A percentile compares a stretch with the other conserved stretches of the same genome.
phyloP scores from a whole-genome alignment of 2,329 filamentous ascomycete genomes.

The Diaporthe nobilis region DNA sequence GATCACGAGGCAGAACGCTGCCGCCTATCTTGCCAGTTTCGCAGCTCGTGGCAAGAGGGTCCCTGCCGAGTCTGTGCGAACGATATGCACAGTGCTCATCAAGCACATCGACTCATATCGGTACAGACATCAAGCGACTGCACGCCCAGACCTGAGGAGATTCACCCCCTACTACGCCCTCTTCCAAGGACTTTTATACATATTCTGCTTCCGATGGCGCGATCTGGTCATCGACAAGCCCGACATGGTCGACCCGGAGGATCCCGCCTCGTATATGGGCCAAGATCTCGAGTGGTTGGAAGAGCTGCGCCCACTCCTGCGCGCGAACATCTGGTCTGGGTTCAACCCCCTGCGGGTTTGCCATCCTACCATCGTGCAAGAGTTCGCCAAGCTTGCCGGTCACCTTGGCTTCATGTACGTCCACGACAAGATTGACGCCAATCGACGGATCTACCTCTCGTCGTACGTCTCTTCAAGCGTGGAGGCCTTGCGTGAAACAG shows the following conservation, averaged over 20 bases:
- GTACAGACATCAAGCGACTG: conserved; percentile 78
- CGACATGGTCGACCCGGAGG: conserved; percentile 73
- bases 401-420: conserved; percentile 92
- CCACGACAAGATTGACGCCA: conserved; percentile 88
- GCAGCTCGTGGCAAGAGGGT: conserved; percentile 91
- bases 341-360: conserved; percentile 97
- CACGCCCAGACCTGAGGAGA: conserved; percentile 85
- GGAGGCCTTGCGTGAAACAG: conserved; percentile 66
- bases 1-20: conserved; percentile 85
- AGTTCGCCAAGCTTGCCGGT: conserved; percentile 90
- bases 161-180: conserved; percentile 90
- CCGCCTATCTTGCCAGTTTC: conserved; percentile 94
- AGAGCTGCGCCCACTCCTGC: conserved; percentile 80
- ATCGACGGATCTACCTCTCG: conserved; percentile 88
- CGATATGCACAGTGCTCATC: conserved; percentile 85
- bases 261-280: conserved; percentile 71
- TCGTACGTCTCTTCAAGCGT: conserved; percentile 74
- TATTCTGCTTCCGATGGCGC: conserved; percentile 98
- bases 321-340: conserved; percentile 84
- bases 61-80: conserved; percentile 80
- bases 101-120: conserved; percentile 83
- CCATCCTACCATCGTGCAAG: conserved; percentile 88
- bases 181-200: conserved; percentile 91
- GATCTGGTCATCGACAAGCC: conserved; percentile 80
- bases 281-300: conserved; percentile 85